These are phyloP conservation scores for Amanita subjunquillea DNA, from an alignment of 768 basidiomycete genomes.

Conservation along the genomic window DNA sequence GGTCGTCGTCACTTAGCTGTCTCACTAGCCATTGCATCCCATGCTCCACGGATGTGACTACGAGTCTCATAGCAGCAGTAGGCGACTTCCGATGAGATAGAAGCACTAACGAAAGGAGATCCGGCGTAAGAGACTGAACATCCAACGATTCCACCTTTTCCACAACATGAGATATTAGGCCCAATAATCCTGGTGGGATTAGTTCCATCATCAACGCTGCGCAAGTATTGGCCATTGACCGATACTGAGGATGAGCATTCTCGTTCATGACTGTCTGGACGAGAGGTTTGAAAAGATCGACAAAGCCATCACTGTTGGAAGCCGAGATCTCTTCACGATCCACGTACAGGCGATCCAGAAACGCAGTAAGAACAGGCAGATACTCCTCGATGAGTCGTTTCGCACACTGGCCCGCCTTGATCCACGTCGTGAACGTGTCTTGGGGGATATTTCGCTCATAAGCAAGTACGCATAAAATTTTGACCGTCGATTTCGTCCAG, in stretches of 20 bases:
- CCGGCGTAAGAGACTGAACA: slow-evolving; percentile 16
- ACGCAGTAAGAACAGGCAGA: slow-evolving; percentile 30
- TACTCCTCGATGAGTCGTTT: slow-evolving; percentile 18
- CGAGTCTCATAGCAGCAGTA: slow-evolving; percentile 11
- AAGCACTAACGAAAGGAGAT: slow-evolving; percentile 22
- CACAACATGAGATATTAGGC: slow-evolving; percentile 15
- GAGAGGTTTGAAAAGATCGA: neutral
- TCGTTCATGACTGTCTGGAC: slow-evolving; percentile 10
- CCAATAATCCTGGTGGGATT: slow-evolving; percentile 12
- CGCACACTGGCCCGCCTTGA: slow-evolving; percentile 19
- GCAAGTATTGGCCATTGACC: slow-evolving; percentile 10
- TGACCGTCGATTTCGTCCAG: slow-evolving; percentile 35
- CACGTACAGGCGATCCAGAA: slow-evolving; percentile 27
- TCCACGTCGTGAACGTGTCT: slow-evolving; percentile 27
- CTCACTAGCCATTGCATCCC: slow-evolving; percentile 46
- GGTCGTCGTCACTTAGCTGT: slow-evolving; percentile 25
- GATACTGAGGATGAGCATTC: slow-evolving; percentile 8
- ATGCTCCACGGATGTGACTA: slow-evolving; percentile 28
- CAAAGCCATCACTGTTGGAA: neutral
- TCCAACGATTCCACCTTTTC: slow-evolving; percentile 16
- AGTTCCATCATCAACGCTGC: slow-evolving; percentile 9
- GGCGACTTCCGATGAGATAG: slow-evolving; percentile 12
- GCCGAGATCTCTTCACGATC: slow-evolving; percentile 5
- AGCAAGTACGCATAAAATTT: slow-evolving; percentile 31
- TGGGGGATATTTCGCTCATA: slow-evolving; percentile 25